Percentiles rank a stretch among this genome's conserved stretches.
Conservation (phyloP, 2,329 filamentous ascomycete species). For the Alternaria hordeiaustralica region DNA sequence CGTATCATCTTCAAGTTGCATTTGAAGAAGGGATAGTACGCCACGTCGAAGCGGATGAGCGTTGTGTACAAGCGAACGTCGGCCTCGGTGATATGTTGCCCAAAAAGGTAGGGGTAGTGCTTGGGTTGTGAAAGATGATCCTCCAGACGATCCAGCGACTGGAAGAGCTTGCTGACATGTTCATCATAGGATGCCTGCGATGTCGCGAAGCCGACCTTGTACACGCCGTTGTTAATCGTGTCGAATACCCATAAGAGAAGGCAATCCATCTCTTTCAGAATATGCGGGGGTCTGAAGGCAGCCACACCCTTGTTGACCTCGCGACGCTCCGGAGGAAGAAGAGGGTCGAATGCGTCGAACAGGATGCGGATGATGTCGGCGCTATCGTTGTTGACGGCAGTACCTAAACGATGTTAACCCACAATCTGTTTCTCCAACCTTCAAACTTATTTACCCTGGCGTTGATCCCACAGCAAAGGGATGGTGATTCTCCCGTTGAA, state of each 20-base stretch:
- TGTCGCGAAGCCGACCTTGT: constrained; percentile 78
- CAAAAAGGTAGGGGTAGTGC: constrained; percentile 74
- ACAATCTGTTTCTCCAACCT: not conserved
- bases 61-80: constrained; percentile 61
- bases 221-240: constrained; percentile 62
- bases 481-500: constrained; percentile 72
- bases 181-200: constrained; percentile 82
- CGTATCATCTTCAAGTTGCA: constrained; percentile 87
- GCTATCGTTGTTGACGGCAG: constrained; percentile 47
- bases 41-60: constrained; percentile 64
- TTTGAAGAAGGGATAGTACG: constrained; percentile 65
- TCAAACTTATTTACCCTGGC: constrained; percentile 47
- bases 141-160: constrained; percentile 78
- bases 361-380: constrained; percentile 45
- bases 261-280: constrained; percentile 75
- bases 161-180: constrained; percentile 74
- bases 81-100: constrained; percentile 60
- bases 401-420: constrained; percentile 26
- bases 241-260: constrained; percentile 82
- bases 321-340: constrained; percentile 57
- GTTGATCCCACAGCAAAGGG: constrained; percentile 76
- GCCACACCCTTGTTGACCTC: constrained; percentile 61
- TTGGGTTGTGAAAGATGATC: constrained; percentile 64
- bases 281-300: constrained; percentile 69
- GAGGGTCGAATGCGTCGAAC: constrained; percentile 39